A percentile compares a stretch with the other conserved stretches of the same genome.
These are phyloP conservation scores for Globisporangium cystogenes DNA, from an alignment of 352 stramenopile genomes.

Conservation along the genomic window DNA sequence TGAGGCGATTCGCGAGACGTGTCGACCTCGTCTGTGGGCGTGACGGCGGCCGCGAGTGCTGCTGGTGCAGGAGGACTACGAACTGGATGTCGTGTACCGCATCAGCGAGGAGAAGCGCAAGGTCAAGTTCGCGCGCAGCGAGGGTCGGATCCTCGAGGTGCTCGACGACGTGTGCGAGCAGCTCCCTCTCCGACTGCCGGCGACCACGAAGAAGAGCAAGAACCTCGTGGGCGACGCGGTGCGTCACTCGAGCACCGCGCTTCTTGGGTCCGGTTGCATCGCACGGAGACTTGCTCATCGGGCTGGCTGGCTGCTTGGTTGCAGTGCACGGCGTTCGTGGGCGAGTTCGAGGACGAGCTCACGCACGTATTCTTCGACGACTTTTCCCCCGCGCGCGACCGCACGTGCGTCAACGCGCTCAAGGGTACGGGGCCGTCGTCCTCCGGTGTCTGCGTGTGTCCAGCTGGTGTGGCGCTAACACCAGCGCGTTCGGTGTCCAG, in stretches of 20 bases:
- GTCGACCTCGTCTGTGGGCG: too few relatives aligned
- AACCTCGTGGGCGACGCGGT: conserved; percentile 58
- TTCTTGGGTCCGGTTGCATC: too few relatives aligned
- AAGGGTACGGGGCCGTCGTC: conserved; percentile 24
- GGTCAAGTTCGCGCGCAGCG: conserved; percentile 77
- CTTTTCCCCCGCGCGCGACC: conserved; percentile 54
- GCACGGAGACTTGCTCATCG: not conserved
- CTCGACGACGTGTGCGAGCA: conserved; percentile 64
- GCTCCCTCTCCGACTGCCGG: conserved; percentile 33
- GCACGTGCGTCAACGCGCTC: conserved; percentile 45
- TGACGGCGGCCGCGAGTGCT: too few relatives aligned
- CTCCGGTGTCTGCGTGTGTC: not conserved
- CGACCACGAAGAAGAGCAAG: conserved; percentile 40
- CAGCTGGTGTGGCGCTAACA: too few relatives aligned
- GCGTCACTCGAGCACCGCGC: not conserved
- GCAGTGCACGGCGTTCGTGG: conserved; percentile 74
- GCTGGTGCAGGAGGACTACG: conserved; percentile 52
- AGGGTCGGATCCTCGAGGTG: conserved; percentile 81
- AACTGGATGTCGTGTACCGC: conserved; percentile 81
- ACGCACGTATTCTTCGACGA: conserved; percentile 75
- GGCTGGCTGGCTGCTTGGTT: not conserved
- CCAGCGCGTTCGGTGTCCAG: too few relatives aligned
- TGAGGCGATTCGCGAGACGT: conserved; percentile 7
- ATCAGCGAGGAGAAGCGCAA: conserved; percentile 87
- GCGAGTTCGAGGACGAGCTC: conserved; percentile 76